These are phyloP conservation scores for Kluyveromyces lactis DNA, from an alignment of 805 yeast species.

Conservation along the genomic window DNA sequence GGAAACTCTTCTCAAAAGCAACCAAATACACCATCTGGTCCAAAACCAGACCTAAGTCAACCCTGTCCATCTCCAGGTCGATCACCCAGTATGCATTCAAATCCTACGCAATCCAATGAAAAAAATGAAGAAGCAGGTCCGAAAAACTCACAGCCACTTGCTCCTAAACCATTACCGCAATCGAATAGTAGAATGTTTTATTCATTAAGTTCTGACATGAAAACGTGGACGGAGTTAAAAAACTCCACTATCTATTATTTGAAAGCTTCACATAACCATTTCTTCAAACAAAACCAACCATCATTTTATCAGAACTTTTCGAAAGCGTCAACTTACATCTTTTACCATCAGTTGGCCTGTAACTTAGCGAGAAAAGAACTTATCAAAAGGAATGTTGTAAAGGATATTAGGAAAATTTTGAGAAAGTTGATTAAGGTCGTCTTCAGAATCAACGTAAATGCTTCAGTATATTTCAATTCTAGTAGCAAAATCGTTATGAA, in stretches of 20 bases:
- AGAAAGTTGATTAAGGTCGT: slow-evolving; percentile 46
- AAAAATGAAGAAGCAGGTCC: slow-evolving; percentile 14
- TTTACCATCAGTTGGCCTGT: slow-evolving; percentile 45
- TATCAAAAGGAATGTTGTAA: slow-evolving; percentile 37
- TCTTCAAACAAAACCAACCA: slow-evolving; percentile 42
- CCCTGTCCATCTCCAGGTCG: background rate
- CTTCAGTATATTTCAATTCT: slow-evolving; percentile 46
- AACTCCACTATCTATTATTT: slow-evolving; percentile 41
- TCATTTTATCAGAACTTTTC: slow-evolving; percentile 48
- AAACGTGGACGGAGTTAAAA: slow-evolving; percentile 50
- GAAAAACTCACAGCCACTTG: slow-evolving; percentile 12
- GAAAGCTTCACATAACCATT: slow-evolving; percentile 41
- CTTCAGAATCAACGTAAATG: slow-evolving; percentile 58
- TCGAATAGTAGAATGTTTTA: slow-evolving; percentile 40
- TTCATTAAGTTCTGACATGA: slow-evolving; percentile 49
- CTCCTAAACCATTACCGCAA: background rate
- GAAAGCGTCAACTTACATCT: slow-evolving; percentile 43
- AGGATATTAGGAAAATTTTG: slow-evolving; percentile 40
- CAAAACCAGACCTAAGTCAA: background rate
- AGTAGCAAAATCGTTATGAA: slow-evolving; percentile 3
- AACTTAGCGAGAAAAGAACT: slow-evolving; percentile 48
- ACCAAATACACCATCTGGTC: background rate
- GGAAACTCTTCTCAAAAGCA: background rate
- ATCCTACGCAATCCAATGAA: slow-evolving; percentile 15
- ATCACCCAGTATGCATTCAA: background rate